Percentiles rank a stretch among this genome's conserved stretches.
phyloP scores from a whole-genome alignment of 2,329 filamentous ascomycete species.

The Nigrospora osmanthi region DNA sequence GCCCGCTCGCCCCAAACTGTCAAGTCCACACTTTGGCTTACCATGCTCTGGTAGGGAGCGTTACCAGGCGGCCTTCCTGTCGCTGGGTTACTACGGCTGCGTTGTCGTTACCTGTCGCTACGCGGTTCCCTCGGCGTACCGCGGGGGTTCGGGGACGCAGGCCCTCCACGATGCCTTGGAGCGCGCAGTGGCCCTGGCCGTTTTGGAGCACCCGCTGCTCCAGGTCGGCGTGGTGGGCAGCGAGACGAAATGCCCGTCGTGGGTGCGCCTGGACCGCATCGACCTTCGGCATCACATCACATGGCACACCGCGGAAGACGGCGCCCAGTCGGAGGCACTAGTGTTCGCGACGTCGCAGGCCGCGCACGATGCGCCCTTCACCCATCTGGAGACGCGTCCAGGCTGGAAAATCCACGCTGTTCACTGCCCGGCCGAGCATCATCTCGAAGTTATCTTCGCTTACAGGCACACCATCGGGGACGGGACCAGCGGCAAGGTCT shows the following conservation, averaged over 20 bases:
- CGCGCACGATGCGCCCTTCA: constrained; percentile 9
- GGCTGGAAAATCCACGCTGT: constrained; percentile 16
- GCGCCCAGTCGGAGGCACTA: no score
- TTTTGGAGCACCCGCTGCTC: constrained; percentile 10
- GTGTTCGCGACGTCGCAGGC: background rate
- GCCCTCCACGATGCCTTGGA: constrained; percentile 3
- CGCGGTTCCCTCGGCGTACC: background rate
- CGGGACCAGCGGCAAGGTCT: constrained; percentile 21
- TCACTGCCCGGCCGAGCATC: constrained; percentile 1
- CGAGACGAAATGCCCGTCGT: constrained; percentile 8
- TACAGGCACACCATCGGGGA: constrained; percentile 19
- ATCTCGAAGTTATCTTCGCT: constrained; percentile 16
- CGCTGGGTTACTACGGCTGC: background rate
- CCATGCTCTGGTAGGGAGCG: background rate
- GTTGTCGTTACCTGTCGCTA: constrained; percentile 1
- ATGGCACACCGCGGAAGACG: constrained; percentile 5
- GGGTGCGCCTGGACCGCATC: constrained; percentile 7
- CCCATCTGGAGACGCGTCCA: constrained; percentile 12
- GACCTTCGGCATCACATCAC: constrained; percentile 10
- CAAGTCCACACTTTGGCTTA: no score
- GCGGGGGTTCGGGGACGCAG: background rate
- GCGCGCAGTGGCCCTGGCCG: constrained; percentile 7
- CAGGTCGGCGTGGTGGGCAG: constrained; percentile 11
- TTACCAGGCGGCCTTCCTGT: background rate
- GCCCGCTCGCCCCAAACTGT: no score